phyloP scores from a whole-genome alignment of 768 basidiomycete species.

The Amyloporia xantha region DNA sequence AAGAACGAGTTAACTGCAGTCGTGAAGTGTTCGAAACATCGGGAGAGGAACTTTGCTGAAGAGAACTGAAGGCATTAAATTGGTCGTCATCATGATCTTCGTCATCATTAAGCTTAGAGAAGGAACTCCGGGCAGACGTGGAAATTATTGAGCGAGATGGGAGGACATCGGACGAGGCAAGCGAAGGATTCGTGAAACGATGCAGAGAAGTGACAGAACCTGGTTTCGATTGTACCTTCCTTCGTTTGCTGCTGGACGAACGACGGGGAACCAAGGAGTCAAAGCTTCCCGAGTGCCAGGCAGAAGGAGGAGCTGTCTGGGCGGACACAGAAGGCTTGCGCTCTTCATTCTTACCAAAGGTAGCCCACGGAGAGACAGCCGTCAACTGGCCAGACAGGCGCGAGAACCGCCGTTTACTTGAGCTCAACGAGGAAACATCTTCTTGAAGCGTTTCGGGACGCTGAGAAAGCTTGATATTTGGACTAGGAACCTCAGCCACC shows the following conservation, averaged over 20 bases:
- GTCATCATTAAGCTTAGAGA: neutral
- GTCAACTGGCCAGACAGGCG: conserved; percentile 5
- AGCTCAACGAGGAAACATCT: neutral
- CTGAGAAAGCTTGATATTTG: too few relatives aligned
- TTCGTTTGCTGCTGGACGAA: conserved; percentile 9
- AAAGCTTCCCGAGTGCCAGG: conserved; percentile 4
- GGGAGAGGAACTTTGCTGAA: neutral
- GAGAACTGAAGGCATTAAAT: neutral
- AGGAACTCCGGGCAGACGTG: neutral
- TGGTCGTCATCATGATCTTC: conserved; percentile 1
- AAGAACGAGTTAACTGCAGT: neutral
- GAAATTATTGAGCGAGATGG: conserved; percentile 1
- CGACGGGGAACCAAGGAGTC: conserved; percentile 6
- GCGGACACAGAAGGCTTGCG: neutral
- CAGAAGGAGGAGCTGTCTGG: conserved; percentile 4
- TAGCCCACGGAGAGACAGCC: conserved; percentile 15
- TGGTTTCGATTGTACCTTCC: neutral
- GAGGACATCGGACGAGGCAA: neutral
- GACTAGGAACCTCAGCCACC: too few relatives aligned
- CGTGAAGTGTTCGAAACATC: conserved; percentile 8
- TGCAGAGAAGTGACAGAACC: neutral
- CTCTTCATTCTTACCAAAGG: conserved; percentile 12
- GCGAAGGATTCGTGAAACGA: neutral
- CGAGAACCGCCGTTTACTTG: conserved; percentile 2
- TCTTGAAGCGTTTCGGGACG: neutral